Evolutionary conservation across 345 rosid species (phyloP), one percentile per base, ranked within the genome.

Genomic region (Conringia planisiliqua): DNA sequence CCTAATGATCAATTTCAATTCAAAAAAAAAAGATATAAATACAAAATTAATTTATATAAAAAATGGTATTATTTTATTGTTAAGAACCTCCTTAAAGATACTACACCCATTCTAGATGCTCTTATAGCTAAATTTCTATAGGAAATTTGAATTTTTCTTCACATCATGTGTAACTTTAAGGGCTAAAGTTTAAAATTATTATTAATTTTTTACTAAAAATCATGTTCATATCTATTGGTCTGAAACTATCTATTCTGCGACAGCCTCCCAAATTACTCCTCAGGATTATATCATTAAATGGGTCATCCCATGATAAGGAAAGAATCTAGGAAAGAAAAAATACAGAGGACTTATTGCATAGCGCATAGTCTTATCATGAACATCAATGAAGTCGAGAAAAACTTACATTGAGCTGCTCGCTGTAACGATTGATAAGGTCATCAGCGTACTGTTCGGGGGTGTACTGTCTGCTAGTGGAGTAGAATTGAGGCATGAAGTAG

Each of bases 401-500:
- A 16, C 77, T 47, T 24, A 89, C 96, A 86, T 68, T 81, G 11
- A 94, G 82, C 72, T 91, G 97, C 3, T 74, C 48, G 7, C 79
- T 70, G 61, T 94, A 94, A 10, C 82, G 82, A 35, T 46, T 76
- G 74, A 87, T 83, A 46, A 94, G 97, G 62, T 71, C 77, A 38
- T 82, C 77, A 6, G 98, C 89, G 26, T 71, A 94, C 40, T 84
- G 84, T 5, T 86, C 87, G 0, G 95, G 87, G 2, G 81, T 84
- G 74, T 59, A 94, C 56, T 75, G 90, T 39, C 78, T 76, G 69
- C 87, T 24, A 17, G 84, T 72, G 17, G 89, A 30, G 84, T 94
- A 94, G 58, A 47, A 65, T 3, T 50, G 70, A 9, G 98, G 97
- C 95, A 87, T 87, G 88, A 91, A 94, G 68, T 94, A 94, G 75